Evolutionary conservation across 371 early-diverging fungal genomes (phyloP), one percentile per base, ranked within the genome.

Genomic region (Coemansia sp.): DNA sequence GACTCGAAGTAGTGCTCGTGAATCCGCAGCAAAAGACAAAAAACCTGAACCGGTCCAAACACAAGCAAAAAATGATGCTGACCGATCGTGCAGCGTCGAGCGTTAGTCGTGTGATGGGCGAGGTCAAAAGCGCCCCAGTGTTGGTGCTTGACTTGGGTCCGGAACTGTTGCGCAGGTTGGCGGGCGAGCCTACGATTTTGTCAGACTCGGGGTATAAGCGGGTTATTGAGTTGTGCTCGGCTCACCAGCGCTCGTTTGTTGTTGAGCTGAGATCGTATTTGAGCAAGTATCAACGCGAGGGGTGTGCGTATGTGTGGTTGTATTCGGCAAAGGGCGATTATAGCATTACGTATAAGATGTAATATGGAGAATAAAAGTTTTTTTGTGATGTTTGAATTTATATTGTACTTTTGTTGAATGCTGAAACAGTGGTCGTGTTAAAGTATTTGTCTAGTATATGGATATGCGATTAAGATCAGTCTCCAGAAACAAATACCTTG

Each of bases 241-340:
- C 87, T 0, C 84, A 85, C 62, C 84, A 86, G 59, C 83, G 85
- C 4, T 83, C 87, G 21, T 84, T 85, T 50, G 69, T 86, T 45
- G 81, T 78, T 6, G 81, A 83, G 59, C 72, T 76, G 56, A 26
- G 61, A 11, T 54, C 80, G n/a, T 71, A 80, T 64, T 70, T 82
- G 64, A 84, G 87, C 68, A 66, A 84, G 4, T 84, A 86, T 45
- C 80, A 84, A 51, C 80, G 83, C n/a, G 69, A 77, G 21, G 70
- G 69, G 1, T 65, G 61, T 31, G 16, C 47, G 59, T 85, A 84
- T 64, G 84, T 90, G 6, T 91, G 91, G 91, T 78, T 91, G 13
- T 90, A 90, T 72, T 86, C 89, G 0, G 84, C 86, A 63, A 84
- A 85, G 56, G 89, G 88, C 71, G 89, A 91, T 48, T 85, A 67